Evolutionary conservation across 441 rosid genomes (phyloP).

Genomic region (Syzygium syzygioides): DNA sequence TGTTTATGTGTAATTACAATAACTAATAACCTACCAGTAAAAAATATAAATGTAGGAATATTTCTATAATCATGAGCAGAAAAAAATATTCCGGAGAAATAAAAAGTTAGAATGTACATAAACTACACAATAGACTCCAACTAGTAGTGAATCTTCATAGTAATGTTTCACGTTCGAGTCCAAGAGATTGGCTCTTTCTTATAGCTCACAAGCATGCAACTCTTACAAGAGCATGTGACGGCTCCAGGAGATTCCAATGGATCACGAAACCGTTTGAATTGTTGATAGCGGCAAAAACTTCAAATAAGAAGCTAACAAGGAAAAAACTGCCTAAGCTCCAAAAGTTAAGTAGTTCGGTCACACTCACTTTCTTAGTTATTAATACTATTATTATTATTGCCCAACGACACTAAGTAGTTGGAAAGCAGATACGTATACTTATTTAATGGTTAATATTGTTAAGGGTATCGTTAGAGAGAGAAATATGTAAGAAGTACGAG

Average conservation of each 20-base stretch:
- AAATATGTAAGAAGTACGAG: background rate
- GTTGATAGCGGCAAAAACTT: background rate
- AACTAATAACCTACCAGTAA: background rate
- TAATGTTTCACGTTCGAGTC: background rate
- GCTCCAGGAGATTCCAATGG: background rate
- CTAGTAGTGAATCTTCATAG: background rate
- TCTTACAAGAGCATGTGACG: background rate
- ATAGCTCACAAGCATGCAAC: background rate
- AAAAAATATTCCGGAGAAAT: background rate
- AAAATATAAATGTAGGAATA: background rate
- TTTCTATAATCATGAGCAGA: background rate
- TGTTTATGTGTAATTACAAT: too few relatives aligned
- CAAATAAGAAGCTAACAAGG: background rate
- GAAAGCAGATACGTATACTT: background rate
- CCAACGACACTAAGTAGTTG: background rate
- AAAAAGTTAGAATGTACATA: background rate
- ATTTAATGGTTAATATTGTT: background rate
- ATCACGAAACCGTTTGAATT: background rate
- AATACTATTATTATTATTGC: background rate
- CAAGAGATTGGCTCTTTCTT: background rate
- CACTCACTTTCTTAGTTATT: background rate
- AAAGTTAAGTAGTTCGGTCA: background rate
- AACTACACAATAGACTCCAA: background rate
- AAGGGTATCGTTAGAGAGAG: background rate
- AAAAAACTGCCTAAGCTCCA: background rate